Percentiles rank a stretch among this genome's conserved stretches.
Conservation (phyloP, 371 early-diverging fungal genomes). For the Mucor irregularis region DNA sequence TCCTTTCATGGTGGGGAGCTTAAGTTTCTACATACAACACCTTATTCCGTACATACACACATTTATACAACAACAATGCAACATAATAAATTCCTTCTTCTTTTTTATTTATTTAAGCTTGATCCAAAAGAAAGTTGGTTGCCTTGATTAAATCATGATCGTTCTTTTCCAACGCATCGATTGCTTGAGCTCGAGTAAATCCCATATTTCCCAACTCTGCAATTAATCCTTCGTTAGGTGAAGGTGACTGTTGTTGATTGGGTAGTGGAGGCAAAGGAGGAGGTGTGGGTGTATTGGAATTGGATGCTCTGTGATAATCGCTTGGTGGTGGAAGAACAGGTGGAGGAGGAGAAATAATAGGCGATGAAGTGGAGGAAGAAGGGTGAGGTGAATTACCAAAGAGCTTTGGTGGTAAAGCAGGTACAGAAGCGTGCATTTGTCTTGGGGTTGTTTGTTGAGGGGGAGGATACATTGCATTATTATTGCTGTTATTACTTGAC, state of each 20-base stretch:
- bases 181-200: conserved; percentile 73
- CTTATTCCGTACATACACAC: neutral
- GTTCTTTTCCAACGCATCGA: conserved; percentile 77
- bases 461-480: neutral
- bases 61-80: neutral
- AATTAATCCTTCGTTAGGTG: conserved; percentile 19
- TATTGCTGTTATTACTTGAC: neutral
- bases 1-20: conserved; percentile 75
- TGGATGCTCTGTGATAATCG: conserved; percentile 9
- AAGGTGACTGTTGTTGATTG: neutral
- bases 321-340: conserved; percentile 5
- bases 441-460: conserved; percentile 8
- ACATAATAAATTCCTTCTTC: neutral
- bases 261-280: conserved; percentile 19
- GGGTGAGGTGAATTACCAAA: conserved; percentile 16
- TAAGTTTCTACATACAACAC: conserved; percentile 12
- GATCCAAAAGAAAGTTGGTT: conserved; percentile 80
- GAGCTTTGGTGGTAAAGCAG: conserved; percentile 26
- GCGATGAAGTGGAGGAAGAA: conserved; percentile 16
- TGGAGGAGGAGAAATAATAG: conserved; percentile 13
- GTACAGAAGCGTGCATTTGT: conserved; percentile 8
- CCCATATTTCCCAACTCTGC: conserved; percentile 77
- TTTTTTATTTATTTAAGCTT: conserved; percentile 16
- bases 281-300: neutral
- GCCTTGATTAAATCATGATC: conserved; percentile 78